These are phyloP conservation scores for Tolypocladium cylindrosporum DNA, from an alignment of 2,329 filamentous ascomycete genomes.

Conservation along the genomic window DNA sequence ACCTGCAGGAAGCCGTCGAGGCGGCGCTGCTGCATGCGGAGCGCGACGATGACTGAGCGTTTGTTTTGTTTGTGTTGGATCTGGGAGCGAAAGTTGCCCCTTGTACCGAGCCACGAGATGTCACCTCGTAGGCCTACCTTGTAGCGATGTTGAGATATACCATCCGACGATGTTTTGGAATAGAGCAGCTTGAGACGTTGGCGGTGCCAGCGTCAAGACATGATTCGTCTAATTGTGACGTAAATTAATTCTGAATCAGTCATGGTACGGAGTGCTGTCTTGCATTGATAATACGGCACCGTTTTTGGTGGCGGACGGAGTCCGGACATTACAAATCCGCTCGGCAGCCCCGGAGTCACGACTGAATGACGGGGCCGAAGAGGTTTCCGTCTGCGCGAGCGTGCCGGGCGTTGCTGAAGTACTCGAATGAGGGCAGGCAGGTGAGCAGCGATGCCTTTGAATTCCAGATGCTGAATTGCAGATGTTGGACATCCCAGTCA, in stretches of 20 bases:
- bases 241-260: no score
- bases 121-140: not conserved
- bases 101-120: not conserved
- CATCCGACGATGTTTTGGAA: not conserved
- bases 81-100: not conserved
- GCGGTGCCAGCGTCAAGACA: not conserved
- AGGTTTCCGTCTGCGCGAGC: not conserved
- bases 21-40: slow-evolving; percentile 28
- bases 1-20: slow-evolving; percentile 38
- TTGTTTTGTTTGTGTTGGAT: not conserved
- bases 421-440: no score
- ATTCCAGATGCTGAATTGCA: no score
- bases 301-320: not conserved
- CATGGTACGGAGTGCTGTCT: no score
- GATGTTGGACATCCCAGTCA: not conserved
- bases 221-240: no score
- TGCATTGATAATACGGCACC: not conserved
- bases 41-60: slow-evolving; percentile 6
- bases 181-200: not conserved
- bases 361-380: not conserved
- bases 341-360: not conserved
- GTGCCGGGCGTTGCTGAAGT: no score
- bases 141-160: not conserved
- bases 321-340: not conserved
- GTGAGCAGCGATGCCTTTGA: not conserved